Evolutionary conservation across 2,329 filamentous ascomycete genomes (phyloP), one percentile per base, ranked within the genome.

Genomic region (Anisogramma anomala): DNA sequence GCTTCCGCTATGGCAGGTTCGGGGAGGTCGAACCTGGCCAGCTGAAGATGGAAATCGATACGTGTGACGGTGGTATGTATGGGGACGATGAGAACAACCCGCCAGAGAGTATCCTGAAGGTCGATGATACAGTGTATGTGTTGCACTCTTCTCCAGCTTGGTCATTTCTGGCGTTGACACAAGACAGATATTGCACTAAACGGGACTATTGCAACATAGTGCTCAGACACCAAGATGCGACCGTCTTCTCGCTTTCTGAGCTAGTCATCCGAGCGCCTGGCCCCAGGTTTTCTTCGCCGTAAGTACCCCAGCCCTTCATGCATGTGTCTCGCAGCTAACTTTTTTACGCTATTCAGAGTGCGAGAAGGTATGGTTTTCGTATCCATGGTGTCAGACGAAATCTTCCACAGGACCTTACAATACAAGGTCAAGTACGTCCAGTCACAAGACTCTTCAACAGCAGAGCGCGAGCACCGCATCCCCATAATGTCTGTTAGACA

Each of bases 311-410:
- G 34, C 17, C 10, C 19, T 6, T 14, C 6, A 14, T 9, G 7
- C 2, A 15, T 19, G n/a, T 18, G 15, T 8, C 4, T 3, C 3
- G 13, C 2, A 6, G 42, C 42, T 47, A 39, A 43, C 43, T 47
- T 38, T 41, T 41, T 34, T n/a, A n/a, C n/a, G n/a, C n/a, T n/a
- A n/a, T n/a, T 42, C 56, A 89, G 84, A 40, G 80, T 94, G 39
- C 81, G 89, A 60, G 84, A 94, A 69, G 89, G 91, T 33, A 81
- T 95, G 72, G 75, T 96, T 1, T 95, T 95, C 55, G 72, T 96
- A 20, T 76, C 84, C 33, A 94, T 95, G 88, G 74, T 78, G 30
- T 74, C 79, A 27, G 79, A 93, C 50, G 80, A 91, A 46, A 65
- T 91, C 1, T 63, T 91, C 32, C 73, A 69, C 15, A 72, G 80